These are phyloP conservation scores for Colletotrichum godetiae DNA, from an alignment of 2,329 filamentous ascomycete species.

Conservation along the genomic window DNA sequence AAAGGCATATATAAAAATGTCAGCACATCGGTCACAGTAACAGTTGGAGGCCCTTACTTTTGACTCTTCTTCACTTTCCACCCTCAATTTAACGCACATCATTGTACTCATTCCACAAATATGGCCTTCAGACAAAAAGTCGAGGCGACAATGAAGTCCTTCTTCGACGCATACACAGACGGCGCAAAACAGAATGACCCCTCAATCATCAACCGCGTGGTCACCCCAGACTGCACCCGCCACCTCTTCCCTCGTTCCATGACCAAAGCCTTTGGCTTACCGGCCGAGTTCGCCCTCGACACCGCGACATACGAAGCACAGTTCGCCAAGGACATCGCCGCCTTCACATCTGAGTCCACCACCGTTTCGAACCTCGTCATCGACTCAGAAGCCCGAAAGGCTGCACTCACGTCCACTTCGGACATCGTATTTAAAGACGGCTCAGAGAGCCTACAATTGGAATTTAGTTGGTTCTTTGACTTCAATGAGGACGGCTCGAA, in stretches of 20 bases:
- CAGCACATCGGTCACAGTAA: too few species aligned
- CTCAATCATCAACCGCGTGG: conserved; percentile 27
- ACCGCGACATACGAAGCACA: not conserved
- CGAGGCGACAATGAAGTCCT: not conserved
- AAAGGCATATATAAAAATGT: too few species aligned
- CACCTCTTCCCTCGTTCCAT: conserved; percentile 8
- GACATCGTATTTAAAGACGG: not conserved
- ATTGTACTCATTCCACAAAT: not conserved
- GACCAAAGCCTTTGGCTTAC: conserved; percentile 3
- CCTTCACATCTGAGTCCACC: conserved; percentile 1
- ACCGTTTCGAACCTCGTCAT: conserved; percentile 22
- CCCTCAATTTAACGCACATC: not conserved
- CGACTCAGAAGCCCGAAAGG: conserved; percentile 21
- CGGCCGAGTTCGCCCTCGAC: not conserved
- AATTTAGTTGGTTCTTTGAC: conserved; percentile 13
- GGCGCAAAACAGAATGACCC: not conserved
- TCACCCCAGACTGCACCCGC: conserved; percentile 20
- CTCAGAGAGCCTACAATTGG: not conserved
- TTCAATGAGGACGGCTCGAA: conserved; percentile 25
- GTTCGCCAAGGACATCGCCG: conserved; percentile 1
- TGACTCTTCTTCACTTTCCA: not conserved
- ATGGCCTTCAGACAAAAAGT: conserved; percentile 3
- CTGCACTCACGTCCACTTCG: conserved; percentile 10
- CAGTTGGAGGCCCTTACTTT: not conserved
- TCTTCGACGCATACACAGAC: conserved; percentile 14